Base-by-base conservation (phyloP, 2,329 filamentous ascomycete species). In the Amylocarpus encephaloides region DNA sequence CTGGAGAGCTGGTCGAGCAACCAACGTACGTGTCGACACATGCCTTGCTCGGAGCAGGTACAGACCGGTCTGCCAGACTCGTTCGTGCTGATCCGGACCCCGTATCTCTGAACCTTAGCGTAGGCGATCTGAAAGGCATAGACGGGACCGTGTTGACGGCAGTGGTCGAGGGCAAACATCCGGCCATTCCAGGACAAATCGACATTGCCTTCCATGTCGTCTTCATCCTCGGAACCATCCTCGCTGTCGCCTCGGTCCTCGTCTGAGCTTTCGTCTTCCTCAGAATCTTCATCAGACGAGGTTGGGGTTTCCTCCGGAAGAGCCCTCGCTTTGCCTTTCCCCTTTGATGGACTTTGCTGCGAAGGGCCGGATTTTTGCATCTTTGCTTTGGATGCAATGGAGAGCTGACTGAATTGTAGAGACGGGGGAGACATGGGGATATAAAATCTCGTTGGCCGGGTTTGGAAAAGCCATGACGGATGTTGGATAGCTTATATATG, bases 61-160 rank as follows among this genome's bases (percentile, higher is more conserved):
- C 61, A 61, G 7, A 45, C 50, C 40, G 60, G 54, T 26, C 34
- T 16, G 29, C 30, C 52, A 10, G 48, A 40, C 15, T 54, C 43
- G 6, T 49, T 48, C 6, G 57, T 48, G 26, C 49, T 52, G 43
- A 65, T 61, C 13, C 60, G 58, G 26, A 65, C 50, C 16, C 58
- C 52, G 39, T 55, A 53, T 38, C 48, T 52, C 40, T 60, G 34
- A 2, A 64, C 55, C 15, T 63, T 49, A 7, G 62, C 60, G 39
- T 55, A 59, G 12, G 57, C 59, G 12, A 64, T 57, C 41, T 64
- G 61, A 36, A 64, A 65, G 36, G 61, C 60, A 49, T 60, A 65
- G 19, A 42, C 40, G 16, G 47, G 40, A 29, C 45, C 53, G 45
- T 54, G 45, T 48, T 60, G 52, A 40, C 60, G 55, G 46, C 62